Evolutionary conservation across 257 asterid genomes (phyloP).

Genomic region (Solanum paucissectum): DNA sequence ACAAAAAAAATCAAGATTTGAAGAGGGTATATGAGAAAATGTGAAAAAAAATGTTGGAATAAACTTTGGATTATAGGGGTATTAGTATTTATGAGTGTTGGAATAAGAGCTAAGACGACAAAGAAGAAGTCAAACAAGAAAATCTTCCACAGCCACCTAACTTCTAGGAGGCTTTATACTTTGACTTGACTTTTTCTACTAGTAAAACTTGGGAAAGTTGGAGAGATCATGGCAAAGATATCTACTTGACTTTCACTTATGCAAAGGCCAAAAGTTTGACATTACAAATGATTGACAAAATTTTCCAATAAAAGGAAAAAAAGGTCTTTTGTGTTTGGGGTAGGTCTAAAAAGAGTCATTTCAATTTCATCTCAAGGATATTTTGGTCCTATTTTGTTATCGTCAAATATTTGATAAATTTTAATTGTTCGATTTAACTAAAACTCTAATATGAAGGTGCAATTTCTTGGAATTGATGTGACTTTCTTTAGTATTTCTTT

Average conservation of each 20-base stretch:
- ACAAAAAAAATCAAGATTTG: neutral
- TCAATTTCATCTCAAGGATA: neutral
- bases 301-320: no score
- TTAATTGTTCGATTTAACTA: neutral
- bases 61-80: neutral
- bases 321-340: neutral
- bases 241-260: neutral
- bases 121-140: neutral
- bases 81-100: neutral
- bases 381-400: neutral
- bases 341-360: neutral
- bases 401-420: neutral
- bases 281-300: neutral
- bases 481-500: neutral
- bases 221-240: neutral
- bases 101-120: neutral
- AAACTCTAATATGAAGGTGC: neutral
- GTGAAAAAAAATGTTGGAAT: neutral
- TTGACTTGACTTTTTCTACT: neutral
- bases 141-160: neutral
- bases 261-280: neutral
- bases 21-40: neutral
- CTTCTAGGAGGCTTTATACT: neutral
- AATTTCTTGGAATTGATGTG: neutral
- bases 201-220: neutral